phyloP scores from a whole-genome alignment of 2,329 filamentous ascomycete species.

The Gaeumannomyces sp. region DNA sequence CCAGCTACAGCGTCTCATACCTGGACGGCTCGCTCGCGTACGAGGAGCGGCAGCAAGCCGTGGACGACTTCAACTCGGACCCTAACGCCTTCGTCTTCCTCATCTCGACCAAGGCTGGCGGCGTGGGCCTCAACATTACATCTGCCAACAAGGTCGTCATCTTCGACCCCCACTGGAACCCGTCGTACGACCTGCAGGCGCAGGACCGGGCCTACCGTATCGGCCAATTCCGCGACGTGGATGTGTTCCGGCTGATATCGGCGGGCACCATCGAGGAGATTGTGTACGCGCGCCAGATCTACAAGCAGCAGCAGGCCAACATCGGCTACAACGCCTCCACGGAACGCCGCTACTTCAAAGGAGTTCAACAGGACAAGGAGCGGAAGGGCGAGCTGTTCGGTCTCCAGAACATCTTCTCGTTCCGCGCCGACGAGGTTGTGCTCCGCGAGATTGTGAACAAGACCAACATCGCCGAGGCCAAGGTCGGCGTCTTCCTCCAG shows the following conservation, averaged over 20 bases:
- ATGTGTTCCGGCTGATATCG: slow-evolving; percentile 88
- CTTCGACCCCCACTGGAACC: slow-evolving; percentile 97
- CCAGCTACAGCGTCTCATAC: slow-evolving; percentile 85
- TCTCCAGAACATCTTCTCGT: slow-evolving; percentile 77
- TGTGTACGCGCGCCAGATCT: slow-evolving; percentile 93
- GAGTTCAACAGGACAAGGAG: slow-evolving; percentile 75
- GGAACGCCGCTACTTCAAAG: slow-evolving; percentile 91
- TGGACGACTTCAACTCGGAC: slow-evolving; percentile 89
- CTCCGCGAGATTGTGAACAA: slow-evolving; percentile 97
- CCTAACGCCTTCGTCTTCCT: slow-evolving; percentile 87
- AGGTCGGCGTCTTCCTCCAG: slow-evolving; percentile 74
- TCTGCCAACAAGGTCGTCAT: slow-evolving; percentile 98
- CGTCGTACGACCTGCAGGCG: slow-evolving; percentile 86
- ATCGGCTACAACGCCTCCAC: slow-evolving; percentile 92
- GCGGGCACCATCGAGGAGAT: slow-evolving; percentile 95
- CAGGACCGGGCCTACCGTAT: slow-evolving; percentile 96
- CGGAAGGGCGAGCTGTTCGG: slow-evolving; percentile 95
- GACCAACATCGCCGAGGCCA: slow-evolving; percentile 92
- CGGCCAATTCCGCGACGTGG: slow-evolving; percentile 85
- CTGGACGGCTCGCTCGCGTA: slow-evolving; percentile 80
- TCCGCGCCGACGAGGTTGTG: slow-evolving; percentile 70
- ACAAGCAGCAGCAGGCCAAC: slow-evolving; percentile 98
- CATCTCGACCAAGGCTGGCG: slow-evolving; percentile 89
- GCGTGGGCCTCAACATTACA: slow-evolving; percentile 92
- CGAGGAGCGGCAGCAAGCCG: slow-evolving; percentile 72